phyloP scores from a whole-genome alignment of 345 rosid genomes.

The Hirschfeldia incana region DNA sequence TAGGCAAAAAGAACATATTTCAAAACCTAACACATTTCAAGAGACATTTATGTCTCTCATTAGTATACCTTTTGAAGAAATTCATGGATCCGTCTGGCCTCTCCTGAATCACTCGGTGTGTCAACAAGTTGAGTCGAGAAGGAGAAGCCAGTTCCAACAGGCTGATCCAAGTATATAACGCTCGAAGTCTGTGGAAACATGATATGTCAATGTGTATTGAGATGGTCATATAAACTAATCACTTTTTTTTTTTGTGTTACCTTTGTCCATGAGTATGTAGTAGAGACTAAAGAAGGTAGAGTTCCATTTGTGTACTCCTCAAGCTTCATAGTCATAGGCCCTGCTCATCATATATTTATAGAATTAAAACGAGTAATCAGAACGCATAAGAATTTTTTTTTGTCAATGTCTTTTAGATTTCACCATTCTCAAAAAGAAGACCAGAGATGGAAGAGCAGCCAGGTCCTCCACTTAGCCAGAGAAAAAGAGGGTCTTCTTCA shows the following conservation, averaged over 20 bases:
- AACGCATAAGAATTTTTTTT: too few relatives aligned
- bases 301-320: neutral
- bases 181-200: neutral
- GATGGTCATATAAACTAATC: neutral
- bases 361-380: neutral
- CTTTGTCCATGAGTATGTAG: neutral
- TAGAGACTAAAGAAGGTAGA: neutral
- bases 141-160: slow-evolving; percentile 6
- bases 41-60: neutral
- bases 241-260: neutral
- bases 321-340: neutral
- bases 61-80: neutral
- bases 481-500: neutral
- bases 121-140: neutral
- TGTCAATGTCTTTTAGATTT: neutral
- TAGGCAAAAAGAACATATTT: neutral
- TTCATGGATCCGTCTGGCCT: neutral
- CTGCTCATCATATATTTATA: neutral
- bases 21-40: neutral
- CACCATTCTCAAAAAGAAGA: neutral
- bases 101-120: neutral
- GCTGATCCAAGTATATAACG: neutral
- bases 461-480: neutral
- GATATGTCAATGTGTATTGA: neutral
- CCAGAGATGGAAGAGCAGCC: neutral